These are phyloP conservation scores for Apiospora pterosperma DNA, from an alignment of 2,329 filamentous ascomycete genomes.

Conservation along the genomic window DNA sequence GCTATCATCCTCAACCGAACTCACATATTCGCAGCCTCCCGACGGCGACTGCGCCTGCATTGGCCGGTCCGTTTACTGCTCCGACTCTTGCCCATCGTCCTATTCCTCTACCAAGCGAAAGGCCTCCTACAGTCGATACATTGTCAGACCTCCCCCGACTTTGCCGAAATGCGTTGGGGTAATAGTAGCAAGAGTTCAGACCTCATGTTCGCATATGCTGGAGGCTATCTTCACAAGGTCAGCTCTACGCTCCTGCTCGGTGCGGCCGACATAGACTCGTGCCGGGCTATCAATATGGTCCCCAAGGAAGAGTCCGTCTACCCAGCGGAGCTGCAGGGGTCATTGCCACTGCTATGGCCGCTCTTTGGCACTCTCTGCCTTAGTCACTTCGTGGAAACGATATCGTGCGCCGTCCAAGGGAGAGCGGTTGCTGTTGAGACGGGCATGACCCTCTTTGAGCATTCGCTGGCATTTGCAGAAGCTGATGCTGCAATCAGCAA, in stretches of 20 bases:
- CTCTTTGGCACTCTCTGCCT: constrained; percentile 67
- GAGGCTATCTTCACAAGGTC: constrained; percentile 66
- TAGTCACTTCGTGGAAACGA: constrained; percentile 84
- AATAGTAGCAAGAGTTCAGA: constrained; percentile 61
- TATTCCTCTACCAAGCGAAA: constrained; percentile 67
- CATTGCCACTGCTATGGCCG: constrained; percentile 73
- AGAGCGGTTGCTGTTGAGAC: constrained; percentile 78
- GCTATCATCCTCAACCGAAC: constrained; percentile 87
- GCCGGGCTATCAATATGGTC: constrained; percentile 71
- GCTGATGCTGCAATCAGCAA: constrained; percentile 84
- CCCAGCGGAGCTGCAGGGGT: constrained; percentile 63
- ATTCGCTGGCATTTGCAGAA: constrained; percentile 93
- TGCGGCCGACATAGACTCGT: constrained; percentile 71
- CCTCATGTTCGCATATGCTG: constrained; percentile 68
- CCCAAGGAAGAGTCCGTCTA: constrained; percentile 49
- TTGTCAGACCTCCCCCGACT: constrained; percentile 81
- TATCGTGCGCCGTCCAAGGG: constrained; percentile 85
- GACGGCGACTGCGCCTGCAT: constrained; percentile 71
- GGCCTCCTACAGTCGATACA: constrained; percentile 79
- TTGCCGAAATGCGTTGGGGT: constrained; percentile 66
- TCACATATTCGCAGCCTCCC: constrained; percentile 86
- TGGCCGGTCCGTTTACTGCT: constrained; percentile 70
- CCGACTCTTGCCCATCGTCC: constrained; percentile 66
- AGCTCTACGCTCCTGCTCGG: constrained; percentile 72
- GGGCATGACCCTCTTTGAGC: constrained; percentile 94